Evolutionary conservation across 2,329 filamentous ascomycete genomes (phyloP).

Genomic region (Hypoxylon sp.): DNA sequence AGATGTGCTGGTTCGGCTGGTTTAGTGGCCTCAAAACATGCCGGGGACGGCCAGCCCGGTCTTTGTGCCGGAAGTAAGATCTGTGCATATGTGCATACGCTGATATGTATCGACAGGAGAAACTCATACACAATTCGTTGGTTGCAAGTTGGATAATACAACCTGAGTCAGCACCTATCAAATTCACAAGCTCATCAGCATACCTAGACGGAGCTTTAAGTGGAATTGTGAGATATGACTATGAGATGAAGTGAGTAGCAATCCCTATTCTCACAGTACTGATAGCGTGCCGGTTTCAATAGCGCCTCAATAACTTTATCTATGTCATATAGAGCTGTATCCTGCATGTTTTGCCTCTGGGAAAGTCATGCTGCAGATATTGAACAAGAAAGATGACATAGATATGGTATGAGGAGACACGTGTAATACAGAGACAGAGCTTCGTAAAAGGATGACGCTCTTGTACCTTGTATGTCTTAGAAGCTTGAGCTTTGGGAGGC

Average conservation of each 20-base stretch:
- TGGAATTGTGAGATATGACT: conserved; percentile 15
- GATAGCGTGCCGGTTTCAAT: conserved; percentile 6
- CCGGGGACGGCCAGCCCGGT: conserved; percentile 15
- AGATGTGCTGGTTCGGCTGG: conserved; percentile 27
- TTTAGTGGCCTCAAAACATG: conserved; percentile 32
- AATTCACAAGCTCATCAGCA: conserved; percentile 19
- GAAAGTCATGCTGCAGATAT: not conserved
- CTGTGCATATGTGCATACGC: too few species aligned
- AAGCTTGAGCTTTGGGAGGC: conserved; percentile 1
- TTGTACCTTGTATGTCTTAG: not conserved
- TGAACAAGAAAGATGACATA: not conserved
- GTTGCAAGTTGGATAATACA: conserved; percentile 1
- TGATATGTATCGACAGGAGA: not conserved
- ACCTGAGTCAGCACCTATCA: conserved; percentile 30
- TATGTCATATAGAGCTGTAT: not conserved
- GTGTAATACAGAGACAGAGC: not conserved
- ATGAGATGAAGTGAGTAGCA: conserved; percentile 6
- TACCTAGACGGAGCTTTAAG: conserved; percentile 5
- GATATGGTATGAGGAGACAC: not conserved
- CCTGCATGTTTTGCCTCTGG: not conserved
- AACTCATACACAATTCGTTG: not conserved
- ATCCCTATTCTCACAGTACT: conserved; percentile 14
- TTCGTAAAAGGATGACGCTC: not conserved
- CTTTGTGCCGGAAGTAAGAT: conserved; percentile 25
- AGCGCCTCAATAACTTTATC: not conserved